These are phyloP conservation scores for Monascus purpureus DNA, from an alignment of 495 filamentous ascomycete genomes.

Conservation along the genomic window DNA sequence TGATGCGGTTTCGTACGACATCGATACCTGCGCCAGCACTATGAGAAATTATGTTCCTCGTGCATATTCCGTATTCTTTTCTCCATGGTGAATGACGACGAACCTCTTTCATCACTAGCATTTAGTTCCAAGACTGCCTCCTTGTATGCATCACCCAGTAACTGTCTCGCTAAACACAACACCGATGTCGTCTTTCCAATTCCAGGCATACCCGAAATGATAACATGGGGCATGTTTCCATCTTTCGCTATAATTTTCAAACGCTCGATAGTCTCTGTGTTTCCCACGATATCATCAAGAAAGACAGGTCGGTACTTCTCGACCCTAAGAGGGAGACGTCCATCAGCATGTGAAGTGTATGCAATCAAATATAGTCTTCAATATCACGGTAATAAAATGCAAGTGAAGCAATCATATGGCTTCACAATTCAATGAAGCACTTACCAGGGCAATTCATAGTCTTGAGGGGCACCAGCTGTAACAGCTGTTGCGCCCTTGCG, in stretches of 20 bases:
- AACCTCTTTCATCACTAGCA: constrained; percentile 86
- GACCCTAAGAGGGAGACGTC: constrained; percentile 66
- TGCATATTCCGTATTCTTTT: neutral
- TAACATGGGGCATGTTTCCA: constrained; percentile 98
- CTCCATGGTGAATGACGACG: neutral
- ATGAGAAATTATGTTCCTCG: constrained; percentile 4
- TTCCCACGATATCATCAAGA: constrained; percentile 94
- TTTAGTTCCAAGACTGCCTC: constrained; percentile 96
- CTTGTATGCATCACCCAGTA: constrained; percentile 90
- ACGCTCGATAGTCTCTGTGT: constrained; percentile 92
- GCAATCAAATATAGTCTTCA: too few relatives aligned
- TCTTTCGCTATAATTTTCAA: constrained; percentile 98
- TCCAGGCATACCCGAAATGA: constrained; percentile 98
- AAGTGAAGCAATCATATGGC: too few relatives aligned
- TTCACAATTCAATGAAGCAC: too few relatives aligned
- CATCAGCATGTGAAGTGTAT: too few relatives aligned
- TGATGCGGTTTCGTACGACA: constrained; percentile 96
- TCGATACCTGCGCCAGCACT: constrained; percentile 55
- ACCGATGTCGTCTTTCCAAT: constrained; percentile 99
- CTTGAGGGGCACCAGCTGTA: constrained; percentile 42
- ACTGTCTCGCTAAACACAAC: constrained; percentile 79
- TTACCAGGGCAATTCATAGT: constrained; percentile 89
- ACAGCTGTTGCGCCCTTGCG: constrained; percentile 53
- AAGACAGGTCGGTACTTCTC: constrained; percentile 94
- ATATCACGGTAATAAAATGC: too few relatives aligned